phyloP scores from a whole-genome alignment of 1,139 yeast species.

The Spathaspora sp. region DNA sequence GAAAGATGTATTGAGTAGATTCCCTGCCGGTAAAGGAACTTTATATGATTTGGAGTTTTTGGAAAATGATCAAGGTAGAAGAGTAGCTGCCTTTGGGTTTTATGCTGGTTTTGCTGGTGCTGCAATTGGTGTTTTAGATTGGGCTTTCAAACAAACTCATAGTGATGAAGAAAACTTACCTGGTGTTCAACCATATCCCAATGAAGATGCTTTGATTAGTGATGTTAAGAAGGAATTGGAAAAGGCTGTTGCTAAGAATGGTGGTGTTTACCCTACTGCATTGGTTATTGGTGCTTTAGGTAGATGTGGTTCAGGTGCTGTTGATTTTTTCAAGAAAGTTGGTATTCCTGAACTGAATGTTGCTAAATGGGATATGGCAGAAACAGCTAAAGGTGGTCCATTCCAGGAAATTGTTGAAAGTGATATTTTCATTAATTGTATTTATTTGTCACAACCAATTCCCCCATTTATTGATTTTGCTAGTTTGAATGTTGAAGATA shows the following conservation, averaged over 20 bases:
- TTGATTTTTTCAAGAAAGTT: slow-evolving; percentile 73
- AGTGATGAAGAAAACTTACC: slow-evolving; percentile 63
- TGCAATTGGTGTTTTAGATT: slow-evolving; percentile 88
- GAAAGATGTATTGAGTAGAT: slow-evolving; percentile 85
- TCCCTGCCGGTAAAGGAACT: slow-evolving; percentile 87
- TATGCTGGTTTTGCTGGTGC: slow-evolving; percentile 99
- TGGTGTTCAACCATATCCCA: slow-evolving; percentile 78
- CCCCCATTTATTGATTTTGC: slow-evolving; percentile 84
- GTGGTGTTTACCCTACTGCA: slow-evolving; percentile 72
- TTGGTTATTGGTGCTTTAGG: slow-evolving; percentile 96
- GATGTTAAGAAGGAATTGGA: slow-evolving; percentile 66
- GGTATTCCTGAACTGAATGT: slow-evolving; percentile 88
- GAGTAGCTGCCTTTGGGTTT: slow-evolving; percentile 98
- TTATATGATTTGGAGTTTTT: slow-evolving; percentile 92
- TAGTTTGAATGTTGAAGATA: slow-evolving; percentile 57
- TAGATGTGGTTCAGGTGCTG: slow-evolving; percentile 98
- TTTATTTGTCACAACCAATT: slow-evolving; percentile 88
- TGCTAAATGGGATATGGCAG: slow-evolving; percentile 94
- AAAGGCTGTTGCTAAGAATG: slow-evolving; percentile 57
- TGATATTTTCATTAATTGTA: slow-evolving; percentile 93
- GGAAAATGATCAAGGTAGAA: slow-evolving; percentile 91
- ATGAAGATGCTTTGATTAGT: slow-evolving; percentile 68
- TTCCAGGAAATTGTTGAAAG: slow-evolving; percentile 85
- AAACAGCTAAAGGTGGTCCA: slow-evolving; percentile 97
- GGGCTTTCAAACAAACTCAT: slow-evolving; percentile 88